Conservation (phyloP, 148 eudicot genomes). For the Beta vulgaris region DNA sequence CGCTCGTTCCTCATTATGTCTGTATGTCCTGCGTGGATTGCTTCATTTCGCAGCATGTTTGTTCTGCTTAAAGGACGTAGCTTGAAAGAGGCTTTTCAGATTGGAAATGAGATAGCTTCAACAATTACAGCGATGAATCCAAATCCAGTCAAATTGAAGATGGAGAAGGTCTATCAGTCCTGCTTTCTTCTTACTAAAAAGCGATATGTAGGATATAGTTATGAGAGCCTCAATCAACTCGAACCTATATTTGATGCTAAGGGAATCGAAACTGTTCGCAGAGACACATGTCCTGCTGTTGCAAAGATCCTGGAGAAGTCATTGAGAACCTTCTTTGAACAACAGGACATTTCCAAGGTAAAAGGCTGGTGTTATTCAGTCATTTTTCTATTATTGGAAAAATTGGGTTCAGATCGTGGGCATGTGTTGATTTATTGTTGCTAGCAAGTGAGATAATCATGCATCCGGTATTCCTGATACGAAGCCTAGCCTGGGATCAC, state of each 20-base stretch:
- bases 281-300: conserved; percentile 95
- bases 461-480: background rate
- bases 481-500: background rate
- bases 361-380: background rate
- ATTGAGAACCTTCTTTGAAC: conserved; percentile 62
- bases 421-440: conserved; percentile 1
- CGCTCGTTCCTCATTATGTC: background rate
- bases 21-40: background rate
- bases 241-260: conserved; percentile 88
- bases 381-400: background rate
- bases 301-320: conserved; percentile 90
- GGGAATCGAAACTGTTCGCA: conserved; percentile 94
- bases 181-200: conserved; percentile 96
- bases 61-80: conserved; percentile 85
- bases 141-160: conserved; percentile 73
- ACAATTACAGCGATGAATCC: conserved; percentile 73
- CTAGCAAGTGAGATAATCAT: background rate
- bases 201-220: conserved; percentile 93
- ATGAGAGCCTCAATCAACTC: conserved; percentile 70
- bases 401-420: background rate
- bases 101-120: conserved; percentile 88
- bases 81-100: conserved; percentile 56
- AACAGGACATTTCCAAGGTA: conserved; percentile 66
- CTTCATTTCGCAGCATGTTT: conserved; percentile 71
- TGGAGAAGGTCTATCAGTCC: conserved; percentile 95